Base-by-base conservation (phyloP, 2,329 filamentous ascomycete species). In the Nemania sp. region DNA sequence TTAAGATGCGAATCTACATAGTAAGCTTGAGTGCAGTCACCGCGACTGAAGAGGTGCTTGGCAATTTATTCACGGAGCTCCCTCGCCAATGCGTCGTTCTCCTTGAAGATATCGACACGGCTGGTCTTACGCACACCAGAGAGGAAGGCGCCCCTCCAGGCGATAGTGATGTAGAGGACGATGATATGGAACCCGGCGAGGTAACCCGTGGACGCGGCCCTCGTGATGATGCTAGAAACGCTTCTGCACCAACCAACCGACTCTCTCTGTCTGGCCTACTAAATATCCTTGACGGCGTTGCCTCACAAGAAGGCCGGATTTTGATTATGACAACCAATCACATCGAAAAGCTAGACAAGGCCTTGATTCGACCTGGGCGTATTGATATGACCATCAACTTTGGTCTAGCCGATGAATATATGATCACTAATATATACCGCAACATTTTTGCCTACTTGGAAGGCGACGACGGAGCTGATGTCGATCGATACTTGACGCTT, bases 261-360 rank as follows among this genome's bases (percentile, higher is more conserved):
- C 71, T 94, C 39, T 90, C 88, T 0, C 78, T 94, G 2, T 91
- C 88, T 0, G 89, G 88, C 0, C 76, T 94, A 2, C 81, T 94
- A 42, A 94, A 94, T 70, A 87, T 89, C 41, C 85, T 94, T 34
- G 89, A 95, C 62, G 89, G 90, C 33, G 82, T 86, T 6, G 81
- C 81, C 15, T 83, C 81, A 7, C 81, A 84, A 58, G 83, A 86
- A 64, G 82, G 82, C 6, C 78, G 82, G n/a, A 75, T 85, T 5
- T 75, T 86, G 12, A 79, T 86, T 67, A 86, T 85, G 82, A 86
- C 82, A 2, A 85, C 82, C n/a, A 86, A 86, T 61, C 81, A 84
- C 66, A 49, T 83, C 0, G 81, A 85, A 57, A 82, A 81, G 63
- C 75, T 85, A 7, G 82, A 85, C 71, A 79, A 80, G 57, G 83